These are phyloP conservation scores for Trifolium subterraneum DNA, from an alignment of 306 rosid species.

Conservation along the genomic window DNA sequence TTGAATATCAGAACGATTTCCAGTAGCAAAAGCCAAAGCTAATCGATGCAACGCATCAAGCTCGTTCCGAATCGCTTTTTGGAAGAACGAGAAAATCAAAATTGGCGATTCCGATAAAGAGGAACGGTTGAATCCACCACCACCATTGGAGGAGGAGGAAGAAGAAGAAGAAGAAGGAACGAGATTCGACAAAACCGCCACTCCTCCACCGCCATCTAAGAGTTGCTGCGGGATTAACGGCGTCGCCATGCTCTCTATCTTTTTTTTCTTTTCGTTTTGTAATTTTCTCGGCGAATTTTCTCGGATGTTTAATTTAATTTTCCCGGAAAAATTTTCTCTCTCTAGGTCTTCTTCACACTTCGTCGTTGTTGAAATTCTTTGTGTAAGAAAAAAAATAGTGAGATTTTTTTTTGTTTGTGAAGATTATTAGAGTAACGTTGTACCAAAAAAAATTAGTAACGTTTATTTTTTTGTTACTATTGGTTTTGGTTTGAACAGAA, in stretches of 20 bases:
- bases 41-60: slow-evolving; percentile 81
- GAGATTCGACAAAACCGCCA: slow-evolving; percentile 72
- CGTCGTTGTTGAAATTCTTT: neutral
- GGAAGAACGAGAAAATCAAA: slow-evolving; percentile 81
- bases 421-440: slow-evolving; percentile 35
- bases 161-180: slow-evolving; percentile 46
- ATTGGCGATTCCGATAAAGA: slow-evolving; percentile 76
- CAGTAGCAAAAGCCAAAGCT: slow-evolving; percentile 92
- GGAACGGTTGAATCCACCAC: slow-evolving; percentile 54
- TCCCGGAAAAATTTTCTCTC: slow-evolving; percentile 39
- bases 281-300: slow-evolving; percentile 36
- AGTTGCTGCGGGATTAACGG: slow-evolving; percentile 68
- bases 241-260: slow-evolving; percentile 62
- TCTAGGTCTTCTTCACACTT: slow-evolving; percentile 22
- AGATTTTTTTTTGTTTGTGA: neutral
- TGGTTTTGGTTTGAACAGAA: slow-evolving; percentile 35
- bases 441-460: too few relatives aligned
- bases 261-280: slow-evolving; percentile 13
- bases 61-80: slow-evolving; percentile 90
- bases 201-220: slow-evolving; percentile 71
- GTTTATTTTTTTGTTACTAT: neutral
- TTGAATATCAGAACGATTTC: slow-evolving; percentile 63
- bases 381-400: neutral
- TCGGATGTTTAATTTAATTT: slow-evolving; percentile 35
- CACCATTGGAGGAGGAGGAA: slow-evolving; percentile 55